phyloP scores from a whole-genome alignment of 352 stramenopile species.

The Phytophthora litchii region DNA sequence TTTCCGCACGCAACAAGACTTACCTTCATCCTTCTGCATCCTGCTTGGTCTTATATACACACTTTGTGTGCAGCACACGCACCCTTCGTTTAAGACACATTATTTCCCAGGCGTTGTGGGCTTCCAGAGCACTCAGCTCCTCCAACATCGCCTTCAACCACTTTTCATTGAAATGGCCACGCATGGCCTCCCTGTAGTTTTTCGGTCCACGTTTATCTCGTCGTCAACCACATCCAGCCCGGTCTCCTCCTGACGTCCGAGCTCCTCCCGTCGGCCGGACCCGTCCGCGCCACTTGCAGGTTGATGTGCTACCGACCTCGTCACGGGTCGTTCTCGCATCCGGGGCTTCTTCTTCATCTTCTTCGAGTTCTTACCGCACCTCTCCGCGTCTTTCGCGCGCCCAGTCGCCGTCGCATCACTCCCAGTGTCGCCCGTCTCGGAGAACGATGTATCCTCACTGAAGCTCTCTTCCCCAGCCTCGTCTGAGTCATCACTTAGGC shows the following conservation, averaged over 20 bases:
- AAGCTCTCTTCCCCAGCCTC: not conserved
- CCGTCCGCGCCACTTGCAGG: not conserved
- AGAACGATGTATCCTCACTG: not conserved
- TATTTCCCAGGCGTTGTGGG: constrained; percentile 2
- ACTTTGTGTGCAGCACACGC: constrained; percentile 24
- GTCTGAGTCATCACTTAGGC: not conserved
- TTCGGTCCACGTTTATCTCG: constrained; percentile 1
- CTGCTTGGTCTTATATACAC: constrained; percentile 33
- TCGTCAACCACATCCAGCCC: not conserved
- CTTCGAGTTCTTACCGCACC: no score
- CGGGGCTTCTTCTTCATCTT: no score
- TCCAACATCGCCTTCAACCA: constrained; percentile 1
- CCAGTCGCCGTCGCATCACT: not conserved
- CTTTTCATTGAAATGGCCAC: not conserved
- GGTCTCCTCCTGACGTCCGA: not conserved
- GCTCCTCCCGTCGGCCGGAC: not conserved
- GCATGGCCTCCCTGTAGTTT: constrained; percentile 20
- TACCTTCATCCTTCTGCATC: constrained; percentile 23
- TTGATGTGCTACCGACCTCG: not conserved
- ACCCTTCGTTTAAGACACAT: not conserved
- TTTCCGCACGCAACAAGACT: constrained; percentile 27
- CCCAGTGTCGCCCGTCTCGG: not conserved
- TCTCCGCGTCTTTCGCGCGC: no score
- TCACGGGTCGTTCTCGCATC: not conserved
- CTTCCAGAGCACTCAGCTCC: constrained; percentile 13